Evolutionary conservation across 2,329 filamentous ascomycete species (phyloP).

Genomic region (Huntiella omanensis): DNA sequence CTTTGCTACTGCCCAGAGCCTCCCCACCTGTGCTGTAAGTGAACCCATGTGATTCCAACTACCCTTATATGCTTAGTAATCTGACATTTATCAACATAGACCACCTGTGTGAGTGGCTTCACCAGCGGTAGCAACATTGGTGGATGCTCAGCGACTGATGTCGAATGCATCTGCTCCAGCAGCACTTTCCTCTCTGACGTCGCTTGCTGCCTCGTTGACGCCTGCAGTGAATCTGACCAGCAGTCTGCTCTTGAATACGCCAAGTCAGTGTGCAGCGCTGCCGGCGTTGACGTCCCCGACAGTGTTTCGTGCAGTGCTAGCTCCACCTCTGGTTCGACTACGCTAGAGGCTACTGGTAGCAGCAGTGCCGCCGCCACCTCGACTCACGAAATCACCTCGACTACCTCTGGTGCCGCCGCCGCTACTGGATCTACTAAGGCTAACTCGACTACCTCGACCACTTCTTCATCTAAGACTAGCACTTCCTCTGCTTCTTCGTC

Average conservation of each 20-base stretch:
- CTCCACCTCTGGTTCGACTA: neutral
- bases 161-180: conserved; percentile 22
- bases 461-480: neutral
- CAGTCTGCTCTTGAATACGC: conserved; percentile 21
- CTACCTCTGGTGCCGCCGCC: neutral
- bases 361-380: neutral
- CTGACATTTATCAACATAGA: conserved; percentile 13
- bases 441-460: neutral
- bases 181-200: conserved; percentile 24
- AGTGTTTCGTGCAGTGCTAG: conserved; percentile 19
- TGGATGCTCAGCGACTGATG: conserved; percentile 21
- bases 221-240: conserved; percentile 19
- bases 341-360: neutral
- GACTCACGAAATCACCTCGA: neutral
- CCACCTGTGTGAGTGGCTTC: conserved; percentile 18
- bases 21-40: conserved; percentile 24
- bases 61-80: neutral
- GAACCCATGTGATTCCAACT: neutral
- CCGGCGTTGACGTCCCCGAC: conserved; percentile 20
- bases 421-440: neutral
- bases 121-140: conserved; percentile 19
- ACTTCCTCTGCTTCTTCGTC: neutral
- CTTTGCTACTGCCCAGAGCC: conserved; percentile 18
- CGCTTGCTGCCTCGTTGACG: conserved; percentile 23
- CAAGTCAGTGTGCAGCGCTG: conserved; percentile 20